Conservation (phyloP, 2,329 filamentous ascomycete species). For the Kalaharituber pfeilii region DNA sequence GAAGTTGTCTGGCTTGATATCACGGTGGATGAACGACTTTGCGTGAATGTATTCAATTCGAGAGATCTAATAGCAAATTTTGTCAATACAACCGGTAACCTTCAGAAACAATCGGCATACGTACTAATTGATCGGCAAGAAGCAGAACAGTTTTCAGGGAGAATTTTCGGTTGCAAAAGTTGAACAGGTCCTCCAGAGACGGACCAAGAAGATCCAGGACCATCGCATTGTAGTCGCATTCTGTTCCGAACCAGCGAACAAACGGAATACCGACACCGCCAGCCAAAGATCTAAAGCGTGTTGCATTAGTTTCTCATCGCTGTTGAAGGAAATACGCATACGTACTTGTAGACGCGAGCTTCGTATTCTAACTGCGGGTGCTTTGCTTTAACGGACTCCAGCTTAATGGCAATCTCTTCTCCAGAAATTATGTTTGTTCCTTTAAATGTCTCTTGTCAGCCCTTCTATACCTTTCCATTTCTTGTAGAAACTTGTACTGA, state of each 20-base stretch:
- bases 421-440: slow-evolving; percentile 99
- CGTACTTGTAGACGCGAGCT: slow-evolving; percentile 70
- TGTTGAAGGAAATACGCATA: background rate
- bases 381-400: slow-evolving; percentile 98
- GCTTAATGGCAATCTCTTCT: slow-evolving; percentile 98
- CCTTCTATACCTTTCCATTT: background rate
- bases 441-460: slow-evolving; percentile 25
- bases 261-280: slow-evolving; percentile 18
- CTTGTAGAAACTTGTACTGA: slow-evolving; percentile 27
- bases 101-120: background rate
- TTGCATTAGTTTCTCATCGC: background rate
- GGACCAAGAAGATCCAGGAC: slow-evolving; percentile 23
- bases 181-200: slow-evolving; percentile 24
- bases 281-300: slow-evolving; percentile 6
- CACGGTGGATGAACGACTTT: slow-evolving; percentile 98
- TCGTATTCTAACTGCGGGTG: slow-evolving; percentile 98
- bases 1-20: slow-evolving; percentile 99
- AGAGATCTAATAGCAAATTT: slow-evolving; percentile 43
- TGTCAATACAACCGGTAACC: background rate
- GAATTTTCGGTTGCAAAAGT: slow-evolving; percentile 23
- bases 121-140: slow-evolving; percentile 21
- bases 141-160: slow-evolving; percentile 25
- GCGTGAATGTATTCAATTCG: slow-evolving; percentile 97
- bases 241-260: slow-evolving; percentile 18
- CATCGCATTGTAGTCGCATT: slow-evolving; percentile 19